Percentiles rank a stretch among this genome's conserved stretches.
Evolutionary conservation across 257 asterid genomes (phyloP).

Genomic region (Solanum paucissectum): DNA sequence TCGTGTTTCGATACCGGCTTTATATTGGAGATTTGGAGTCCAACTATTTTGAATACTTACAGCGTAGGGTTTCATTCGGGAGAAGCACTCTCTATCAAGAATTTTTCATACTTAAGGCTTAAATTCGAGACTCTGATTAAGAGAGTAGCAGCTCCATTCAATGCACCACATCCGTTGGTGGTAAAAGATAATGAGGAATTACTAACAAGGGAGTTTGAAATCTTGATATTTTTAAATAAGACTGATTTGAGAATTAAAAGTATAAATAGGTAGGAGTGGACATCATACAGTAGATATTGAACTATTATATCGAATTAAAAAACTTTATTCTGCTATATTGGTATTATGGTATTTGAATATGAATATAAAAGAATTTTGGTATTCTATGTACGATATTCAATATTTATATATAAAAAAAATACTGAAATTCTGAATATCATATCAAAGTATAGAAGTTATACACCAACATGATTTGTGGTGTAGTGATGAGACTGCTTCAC

Average conservation of each 20-base stretch:
- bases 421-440: no score
- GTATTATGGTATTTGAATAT: no score
- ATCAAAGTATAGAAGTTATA: no score
- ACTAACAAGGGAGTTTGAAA: background rate
- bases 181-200: background rate
- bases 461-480: no score
- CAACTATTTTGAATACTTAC: no score
- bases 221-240: background rate
- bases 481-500: rapidly evolving
- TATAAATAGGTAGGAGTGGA: background rate
- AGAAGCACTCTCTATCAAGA: no score
- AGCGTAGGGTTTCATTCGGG: rapidly evolving
- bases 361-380: background rate
- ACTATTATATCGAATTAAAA: no score
- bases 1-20: rapidly evolving
- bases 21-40: background rate
- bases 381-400: no score
- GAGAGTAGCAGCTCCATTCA: rapidly evolving
- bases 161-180: no score
- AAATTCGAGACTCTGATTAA: rapidly evolving
- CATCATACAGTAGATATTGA: background rate
- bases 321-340: no score
- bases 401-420: no score
- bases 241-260: background rate
- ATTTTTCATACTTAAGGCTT: no score